A percentile compares a stretch with the other conserved stretches of the same genome.
These are phyloP conservation scores for Lizonia empirigonia DNA, from an alignment of 2,329 filamentous ascomycete genomes.

Conservation along the genomic window DNA sequence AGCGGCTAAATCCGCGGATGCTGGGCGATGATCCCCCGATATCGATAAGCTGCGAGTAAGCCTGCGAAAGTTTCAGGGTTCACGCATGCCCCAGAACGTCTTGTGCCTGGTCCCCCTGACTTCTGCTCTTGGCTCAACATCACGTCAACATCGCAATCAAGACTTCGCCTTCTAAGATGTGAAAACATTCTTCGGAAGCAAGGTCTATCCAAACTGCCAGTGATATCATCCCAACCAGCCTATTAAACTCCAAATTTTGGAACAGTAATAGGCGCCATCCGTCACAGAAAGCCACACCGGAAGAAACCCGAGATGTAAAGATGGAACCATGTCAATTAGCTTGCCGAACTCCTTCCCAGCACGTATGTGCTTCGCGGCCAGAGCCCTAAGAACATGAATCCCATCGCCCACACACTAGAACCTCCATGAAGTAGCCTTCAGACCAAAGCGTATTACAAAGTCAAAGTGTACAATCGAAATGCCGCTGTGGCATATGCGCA, in stretches of 20 bases:
- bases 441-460: constrained; percentile 44
- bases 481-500: constrained; percentile 34
- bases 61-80: constrained; percentile 4
- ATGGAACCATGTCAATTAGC: constrained; percentile 43
- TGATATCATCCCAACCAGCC: constrained; percentile 5
- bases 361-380: constrained; percentile 8
- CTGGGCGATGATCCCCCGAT: neutral
- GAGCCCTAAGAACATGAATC: constrained; percentile 44
- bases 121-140: neutral
- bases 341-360: constrained; percentile 34
- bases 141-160: neutral
- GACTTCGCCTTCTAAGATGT: neutral
- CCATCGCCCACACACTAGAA: constrained; percentile 46
- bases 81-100: constrained; percentile 4
- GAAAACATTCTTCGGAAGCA: neutral
- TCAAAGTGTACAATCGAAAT: constrained; percentile 45
- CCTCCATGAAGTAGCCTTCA: constrained; percentile 39
- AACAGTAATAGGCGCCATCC: constrained; percentile 3
- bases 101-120: constrained; percentile 3
- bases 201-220: constrained; percentile 1
- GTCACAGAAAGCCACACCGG: constrained; percentile 7
- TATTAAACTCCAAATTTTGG: constrained; percentile 9
- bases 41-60: constrained; percentile 2
- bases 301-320: constrained; percentile 18
- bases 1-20: constrained; percentile 3